These are phyloP conservation scores for Suillus alpinus DNA, from an alignment of 768 basidiomycete species.

Conservation along the genomic window DNA sequence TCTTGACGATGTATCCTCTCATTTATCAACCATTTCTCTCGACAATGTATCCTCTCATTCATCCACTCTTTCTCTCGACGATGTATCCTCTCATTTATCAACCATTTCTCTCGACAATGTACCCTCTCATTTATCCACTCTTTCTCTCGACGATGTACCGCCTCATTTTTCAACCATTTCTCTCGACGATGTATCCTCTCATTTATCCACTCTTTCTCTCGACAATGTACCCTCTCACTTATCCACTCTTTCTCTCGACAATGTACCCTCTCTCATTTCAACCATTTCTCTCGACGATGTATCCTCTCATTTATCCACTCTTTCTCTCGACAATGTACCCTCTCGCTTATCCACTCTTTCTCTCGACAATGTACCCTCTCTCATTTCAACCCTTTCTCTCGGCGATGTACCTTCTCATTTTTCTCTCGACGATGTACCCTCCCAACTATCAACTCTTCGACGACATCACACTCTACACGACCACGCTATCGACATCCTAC, in stretches of 20 bases:
- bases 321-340: not conserved
- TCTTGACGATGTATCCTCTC: not conserved
- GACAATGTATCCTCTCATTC: not conserved
- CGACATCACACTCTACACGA: too few species aligned
- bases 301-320: not conserved
- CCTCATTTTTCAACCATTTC: not conserved
- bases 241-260: too few species aligned
- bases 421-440: not conserved
- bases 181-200: not conserved
- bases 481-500: too few species aligned
- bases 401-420: too few species aligned
- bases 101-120: not conserved
- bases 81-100: not conserved
- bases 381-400: too few species aligned
- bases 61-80: not conserved
- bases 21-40: not conserved
- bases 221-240: not conserved
- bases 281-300: too few species aligned
- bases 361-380: not conserved
- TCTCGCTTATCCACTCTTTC: not conserved
- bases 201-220: not conserved
- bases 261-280: too few species aligned
- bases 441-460: too few species aligned
- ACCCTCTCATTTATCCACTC: not conserved
- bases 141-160: not conserved